phyloP scores from a whole-genome alignment of 768 basidiomycete species.

The Tulasnella sp. region DNA sequence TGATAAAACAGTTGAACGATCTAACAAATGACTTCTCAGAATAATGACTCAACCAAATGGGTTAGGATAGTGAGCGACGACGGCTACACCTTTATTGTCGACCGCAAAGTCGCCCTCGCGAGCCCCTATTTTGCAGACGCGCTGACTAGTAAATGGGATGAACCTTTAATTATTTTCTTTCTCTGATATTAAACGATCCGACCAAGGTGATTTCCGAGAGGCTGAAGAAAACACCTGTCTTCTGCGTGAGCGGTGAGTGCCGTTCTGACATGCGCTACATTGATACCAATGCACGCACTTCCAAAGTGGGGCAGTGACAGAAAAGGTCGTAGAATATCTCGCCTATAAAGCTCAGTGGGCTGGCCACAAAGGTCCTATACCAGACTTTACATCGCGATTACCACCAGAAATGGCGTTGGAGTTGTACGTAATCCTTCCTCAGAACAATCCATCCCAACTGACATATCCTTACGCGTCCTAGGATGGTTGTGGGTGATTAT shows the following conservation, averaged over 20 bases:
- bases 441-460: not conserved
- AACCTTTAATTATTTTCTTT: not conserved
- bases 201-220: slow-evolving; percentile 59
- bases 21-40: no score
- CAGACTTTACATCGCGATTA: slow-evolving; percentile 74
- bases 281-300: not conserved
- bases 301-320: slow-evolving; percentile 49
- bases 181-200: not conserved
- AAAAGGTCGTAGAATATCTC: slow-evolving; percentile 86
- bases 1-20: no score
- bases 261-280: not conserved
- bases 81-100: slow-evolving; percentile 69
- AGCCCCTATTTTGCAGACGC: slow-evolving; percentile 34
- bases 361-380: slow-evolving; percentile 63
- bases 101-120: slow-evolving; percentile 55
- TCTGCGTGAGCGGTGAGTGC: slow-evolving; percentile 51
- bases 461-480: slow-evolving; percentile 5
- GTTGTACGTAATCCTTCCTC: slow-evolving; percentile 44
- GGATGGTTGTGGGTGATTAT: slow-evolving; percentile 29
- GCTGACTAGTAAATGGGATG: not conserved
- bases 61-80: slow-evolving; percentile 65
- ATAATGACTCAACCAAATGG: no score
- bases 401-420: slow-evolving; percentile 81
- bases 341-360: slow-evolving; percentile 67
- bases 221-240: slow-evolving; percentile 56